A percentile compares a stretch with the other conserved stretches of the same genome.
These are phyloP conservation scores for Suillus alpinus DNA, from an alignment of 768 basidiomycete species.

Conservation along the genomic window DNA sequence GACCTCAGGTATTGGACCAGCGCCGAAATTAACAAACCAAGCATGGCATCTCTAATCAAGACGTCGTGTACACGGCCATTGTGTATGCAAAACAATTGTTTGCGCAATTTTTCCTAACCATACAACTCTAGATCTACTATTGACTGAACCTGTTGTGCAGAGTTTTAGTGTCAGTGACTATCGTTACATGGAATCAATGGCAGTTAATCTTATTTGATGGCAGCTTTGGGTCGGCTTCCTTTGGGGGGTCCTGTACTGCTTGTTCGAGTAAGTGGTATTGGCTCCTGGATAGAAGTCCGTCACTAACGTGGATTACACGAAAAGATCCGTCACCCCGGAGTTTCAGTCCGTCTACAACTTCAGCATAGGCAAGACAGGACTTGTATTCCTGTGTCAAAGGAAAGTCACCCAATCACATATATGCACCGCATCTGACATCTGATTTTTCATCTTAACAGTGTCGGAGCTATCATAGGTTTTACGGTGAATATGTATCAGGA, in stretches of 20 bases:
- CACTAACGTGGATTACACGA: background rate
- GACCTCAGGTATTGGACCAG: slow-evolving; percentile 56
- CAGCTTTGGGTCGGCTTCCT: slow-evolving; percentile 67
- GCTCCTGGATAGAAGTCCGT: background rate
- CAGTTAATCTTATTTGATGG: background rate
- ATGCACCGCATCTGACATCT: background rate
- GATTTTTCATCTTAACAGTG: slow-evolving; percentile 30
- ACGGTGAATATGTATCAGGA: slow-evolving; percentile 46
- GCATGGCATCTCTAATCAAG: slow-evolving; percentile 55
- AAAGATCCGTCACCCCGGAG: slow-evolving; percentile 53
- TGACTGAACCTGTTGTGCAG: slow-evolving; percentile 64
- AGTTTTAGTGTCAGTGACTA: slow-evolving; percentile 58
- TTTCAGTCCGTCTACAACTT: slow-evolving; percentile 61
- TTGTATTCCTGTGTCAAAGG: slow-evolving; percentile 53
- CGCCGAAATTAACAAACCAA: slow-evolving; percentile 59
- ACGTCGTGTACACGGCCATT: slow-evolving; percentile 69
- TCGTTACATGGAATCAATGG: background rate
- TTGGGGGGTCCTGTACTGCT: slow-evolving; percentile 72
- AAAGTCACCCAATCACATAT: slow-evolving; percentile 25
- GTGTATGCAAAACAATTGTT: slow-evolving; percentile 41
- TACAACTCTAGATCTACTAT: slow-evolving; percentile 17
- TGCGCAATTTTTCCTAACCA: background rate
- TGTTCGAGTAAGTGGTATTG: slow-evolving; percentile 47
- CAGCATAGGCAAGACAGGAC: slow-evolving; percentile 54
- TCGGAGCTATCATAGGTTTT: slow-evolving; percentile 50